Conservation (phyloP, 768 basidiomycete genomes). For the Tricholomella constricta region DNA sequence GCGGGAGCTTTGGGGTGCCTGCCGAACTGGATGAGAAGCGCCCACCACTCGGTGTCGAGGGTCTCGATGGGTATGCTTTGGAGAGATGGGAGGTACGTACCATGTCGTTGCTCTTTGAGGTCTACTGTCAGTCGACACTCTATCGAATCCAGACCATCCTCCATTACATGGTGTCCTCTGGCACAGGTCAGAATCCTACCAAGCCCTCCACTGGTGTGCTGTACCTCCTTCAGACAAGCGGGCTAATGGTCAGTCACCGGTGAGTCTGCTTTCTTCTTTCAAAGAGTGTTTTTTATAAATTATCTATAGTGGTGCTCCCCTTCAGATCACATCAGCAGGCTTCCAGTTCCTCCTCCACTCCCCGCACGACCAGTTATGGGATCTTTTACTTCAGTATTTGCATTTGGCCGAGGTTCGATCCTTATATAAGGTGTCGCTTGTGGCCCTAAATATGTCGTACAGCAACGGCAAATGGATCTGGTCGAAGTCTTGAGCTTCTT, state of each 20-base stretch:
- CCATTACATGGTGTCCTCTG: constrained; percentile 97
- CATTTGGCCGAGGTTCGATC: constrained; percentile 74
- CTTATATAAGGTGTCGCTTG: constrained; percentile 9
- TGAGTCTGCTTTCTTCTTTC: constrained; percentile 34
- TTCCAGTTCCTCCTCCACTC: constrained; percentile 97
- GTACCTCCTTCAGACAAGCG: constrained; percentile 79
- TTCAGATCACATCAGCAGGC: constrained; percentile 89
- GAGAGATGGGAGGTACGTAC: constrained; percentile 85
- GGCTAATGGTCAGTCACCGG: constrained; percentile 79
- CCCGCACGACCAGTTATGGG: constrained; percentile 95
- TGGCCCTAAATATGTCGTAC: constrained; percentile 20
- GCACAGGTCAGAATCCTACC: constrained; percentile 70
- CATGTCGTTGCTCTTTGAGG: not conserved
- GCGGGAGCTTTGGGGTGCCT: constrained; percentile 83
- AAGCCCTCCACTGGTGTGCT: constrained; percentile 85
- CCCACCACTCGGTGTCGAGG: constrained; percentile 52
- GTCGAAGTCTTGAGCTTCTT: constrained; percentile 93
- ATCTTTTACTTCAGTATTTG: constrained; percentile 87
- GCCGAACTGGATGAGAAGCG: constrained; percentile 66
- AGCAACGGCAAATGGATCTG: constrained; percentile 89
- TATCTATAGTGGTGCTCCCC: constrained; percentile 47
- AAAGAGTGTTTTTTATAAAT: constrained; percentile 7
- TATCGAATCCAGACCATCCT: constrained; percentile 73
- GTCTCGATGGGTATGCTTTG: constrained; percentile 78
- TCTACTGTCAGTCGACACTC: constrained; percentile 2